Evolutionary conservation across 306 rosid species (phyloP), one percentile per base, ranked within the genome.

Genomic region (Betula pendula): DNA sequence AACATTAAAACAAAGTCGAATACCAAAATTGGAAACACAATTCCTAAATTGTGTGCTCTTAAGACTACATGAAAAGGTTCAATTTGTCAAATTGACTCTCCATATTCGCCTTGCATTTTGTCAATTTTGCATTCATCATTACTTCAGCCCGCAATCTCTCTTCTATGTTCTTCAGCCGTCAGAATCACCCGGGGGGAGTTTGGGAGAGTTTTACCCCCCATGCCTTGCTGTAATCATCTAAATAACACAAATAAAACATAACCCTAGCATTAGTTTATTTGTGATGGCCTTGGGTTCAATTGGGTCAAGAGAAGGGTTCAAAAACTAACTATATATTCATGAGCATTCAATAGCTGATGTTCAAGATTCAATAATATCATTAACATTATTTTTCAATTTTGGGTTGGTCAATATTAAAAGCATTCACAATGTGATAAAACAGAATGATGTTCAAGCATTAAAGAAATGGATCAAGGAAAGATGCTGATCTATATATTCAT

Each of bases 141-240:
- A n/a, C n/a, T n/a, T n/a, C n/a, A n/a, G n/a, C n/a, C n/a, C n/a
- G n/a, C n/a, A n/a, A n/a, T n/a, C n/a, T n/a, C n/a, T n/a, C n/a
- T n/a, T n/a, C n/a, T n/a, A n/a, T n/a, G n/a, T n/a, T n/a, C n/a
- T n/a, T n/a, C n/a, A n/a, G n/a, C n/a, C n/a, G n/a, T n/a, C n/a
- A n/a, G 27, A 68, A 74, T 73, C 88, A 82, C 77, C 52, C 53
- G 83, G 84, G 42, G 8, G 42, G 80, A 62, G 66, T 69, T 70
- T 45, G 79, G 78, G 78, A 65, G 70, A 75, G 59, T 79, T 75
- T 45, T 68, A 69, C 81, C 79, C 55, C 81, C 55, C 72, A 82
- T 75, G 45, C 71, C 29, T 75, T 14, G 82, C 84, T 78, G 77
- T 84, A 82, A 84, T 80, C 86, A 81, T 77, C 72, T 70, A 71